Evolutionary conservation across 1,139 yeast genomes (phyloP).

Genomic region (Barnettozyma hawaiiensis): DNA sequence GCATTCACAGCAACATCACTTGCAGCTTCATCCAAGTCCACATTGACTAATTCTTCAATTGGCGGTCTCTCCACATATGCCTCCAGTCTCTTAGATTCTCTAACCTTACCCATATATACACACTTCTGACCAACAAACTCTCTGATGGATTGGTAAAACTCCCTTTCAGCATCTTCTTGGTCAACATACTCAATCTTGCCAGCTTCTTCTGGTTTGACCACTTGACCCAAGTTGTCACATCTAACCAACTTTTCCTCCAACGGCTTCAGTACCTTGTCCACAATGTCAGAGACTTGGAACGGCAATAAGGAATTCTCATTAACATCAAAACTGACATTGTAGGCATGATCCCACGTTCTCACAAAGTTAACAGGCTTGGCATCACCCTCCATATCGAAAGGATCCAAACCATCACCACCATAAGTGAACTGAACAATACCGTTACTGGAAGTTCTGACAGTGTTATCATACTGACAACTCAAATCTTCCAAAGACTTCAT

Average conservation of each 20-base stretch:
- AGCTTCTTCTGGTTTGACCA: constrained; percentile 38
- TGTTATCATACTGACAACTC: constrained; percentile 87
- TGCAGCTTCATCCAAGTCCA: constrained; percentile 44
- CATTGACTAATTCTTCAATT: constrained; percentile 33
- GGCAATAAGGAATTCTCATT: constrained; percentile 61
- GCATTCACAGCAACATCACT: constrained; percentile 38
- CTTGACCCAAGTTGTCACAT: constrained; percentile 68
- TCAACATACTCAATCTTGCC: constrained; percentile 60
- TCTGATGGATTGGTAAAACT: constrained; percentile 69
- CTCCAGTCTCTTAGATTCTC: constrained; percentile 50
- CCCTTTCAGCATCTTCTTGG: constrained; percentile 81
- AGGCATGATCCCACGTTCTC: constrained; percentile 94
- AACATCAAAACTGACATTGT: constrained; percentile 59
- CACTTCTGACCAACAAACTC: constrained; percentile 59
- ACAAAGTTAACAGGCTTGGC: constrained; percentile 91
- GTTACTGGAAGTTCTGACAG: constrained; percentile 91
- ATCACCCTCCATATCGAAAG: constrained; percentile 98
- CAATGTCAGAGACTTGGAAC: constrained; percentile 53
- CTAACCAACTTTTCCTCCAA: constrained; percentile 55
- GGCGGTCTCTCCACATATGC: constrained; percentile 41
- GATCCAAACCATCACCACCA: constrained; percentile 99
- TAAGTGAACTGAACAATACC: constrained; percentile 97
- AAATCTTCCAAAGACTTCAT: constrained; percentile 98
- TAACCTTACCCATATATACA: constrained; percentile 45
- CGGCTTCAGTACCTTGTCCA: constrained; percentile 54